A percentile compares a stretch with the other conserved stretches of the same genome.
Conservation (phyloP, 139 green algal genomes). For the Chlorella sp. region DNA sequence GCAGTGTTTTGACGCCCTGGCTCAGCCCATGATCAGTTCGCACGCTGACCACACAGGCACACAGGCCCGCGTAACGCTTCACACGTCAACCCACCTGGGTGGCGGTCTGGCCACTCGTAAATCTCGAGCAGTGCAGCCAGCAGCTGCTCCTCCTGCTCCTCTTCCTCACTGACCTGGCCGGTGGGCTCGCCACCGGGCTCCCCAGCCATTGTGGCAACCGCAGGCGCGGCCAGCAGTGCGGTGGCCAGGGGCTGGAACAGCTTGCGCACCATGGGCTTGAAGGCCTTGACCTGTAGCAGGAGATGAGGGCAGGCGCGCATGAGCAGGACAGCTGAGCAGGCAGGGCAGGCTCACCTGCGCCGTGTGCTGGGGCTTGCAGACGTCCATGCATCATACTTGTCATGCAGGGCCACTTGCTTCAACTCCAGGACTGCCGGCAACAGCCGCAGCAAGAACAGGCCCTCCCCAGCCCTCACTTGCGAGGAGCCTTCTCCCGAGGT, state of each 20-base stretch:
- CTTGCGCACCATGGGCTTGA: not conserved
- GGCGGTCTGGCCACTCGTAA: slow-evolving; percentile 42
- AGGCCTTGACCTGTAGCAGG: slow-evolving; percentile 23
- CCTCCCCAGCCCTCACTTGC: slow-evolving; percentile 30
- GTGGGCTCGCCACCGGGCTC: not conserved
- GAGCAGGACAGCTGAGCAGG: no score
- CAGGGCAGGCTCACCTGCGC: no score
- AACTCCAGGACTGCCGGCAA: no score
- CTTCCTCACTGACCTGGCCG: not conserved
- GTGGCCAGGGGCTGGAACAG: slow-evolving; percentile 20
- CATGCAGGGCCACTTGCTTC: no score
- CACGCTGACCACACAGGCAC: no score
- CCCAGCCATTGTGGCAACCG: not conserved
- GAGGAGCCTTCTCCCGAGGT: slow-evolving; percentile 54
- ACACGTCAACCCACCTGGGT: slow-evolving; percentile 11
- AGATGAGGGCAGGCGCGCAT: no score
- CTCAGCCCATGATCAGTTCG: no score
- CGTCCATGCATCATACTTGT: no score
- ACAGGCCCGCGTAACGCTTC: no score
- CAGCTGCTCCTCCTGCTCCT: not conserved
- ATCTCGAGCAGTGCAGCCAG: slow-evolving; percentile 24
- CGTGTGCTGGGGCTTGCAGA: no score
- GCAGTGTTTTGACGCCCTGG: no score
- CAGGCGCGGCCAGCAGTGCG: slow-evolving; percentile 13
- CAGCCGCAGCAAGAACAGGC: no score